phyloP scores from a whole-genome alignment of 179 eudicot species.

The Drosera spatulata region DNA sequence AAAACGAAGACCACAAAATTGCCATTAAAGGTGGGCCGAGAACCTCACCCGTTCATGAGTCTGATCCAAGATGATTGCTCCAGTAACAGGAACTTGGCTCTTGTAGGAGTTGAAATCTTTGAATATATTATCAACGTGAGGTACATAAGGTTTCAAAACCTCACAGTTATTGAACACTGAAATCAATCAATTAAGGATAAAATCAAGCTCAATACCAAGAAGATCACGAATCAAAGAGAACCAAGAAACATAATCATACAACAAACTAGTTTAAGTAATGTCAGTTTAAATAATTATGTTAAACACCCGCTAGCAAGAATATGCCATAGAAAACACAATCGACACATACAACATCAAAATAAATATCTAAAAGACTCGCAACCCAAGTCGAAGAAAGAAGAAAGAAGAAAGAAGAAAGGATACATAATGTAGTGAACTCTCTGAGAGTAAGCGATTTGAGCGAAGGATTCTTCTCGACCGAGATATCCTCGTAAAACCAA shows the following conservation, averaged over 20 bases:
- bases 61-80: constrained; percentile 92
- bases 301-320: no score
- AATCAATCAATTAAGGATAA: constrained; percentile 39
- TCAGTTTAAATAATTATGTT: no score
- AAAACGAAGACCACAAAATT: not conserved
- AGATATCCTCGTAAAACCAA: constrained; percentile 97
- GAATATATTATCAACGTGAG: constrained; percentile 94
- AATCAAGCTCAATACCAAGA: not conserved
- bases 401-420: constrained; percentile 26
- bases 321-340: not conserved
- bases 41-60: constrained; percentile 74
- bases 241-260: not conserved
- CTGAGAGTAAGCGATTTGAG: constrained; percentile 79
- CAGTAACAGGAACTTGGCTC: constrained; percentile 97
- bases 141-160: constrained; percentile 87
- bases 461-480: constrained; percentile 94
- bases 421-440: constrained; percentile 92
- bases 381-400: not conserved
- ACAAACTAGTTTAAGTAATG: not conserved
- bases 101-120: constrained; percentile 98
- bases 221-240: not conserved
- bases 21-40: not conserved
- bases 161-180: constrained; percentile 94
- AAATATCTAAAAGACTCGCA: not conserved
- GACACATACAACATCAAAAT: not conserved